Evolutionary conservation across 1,139 yeast genomes (phyloP), one percentile per base, ranked within the genome.

Genomic region (Pichia sp.): DNA sequence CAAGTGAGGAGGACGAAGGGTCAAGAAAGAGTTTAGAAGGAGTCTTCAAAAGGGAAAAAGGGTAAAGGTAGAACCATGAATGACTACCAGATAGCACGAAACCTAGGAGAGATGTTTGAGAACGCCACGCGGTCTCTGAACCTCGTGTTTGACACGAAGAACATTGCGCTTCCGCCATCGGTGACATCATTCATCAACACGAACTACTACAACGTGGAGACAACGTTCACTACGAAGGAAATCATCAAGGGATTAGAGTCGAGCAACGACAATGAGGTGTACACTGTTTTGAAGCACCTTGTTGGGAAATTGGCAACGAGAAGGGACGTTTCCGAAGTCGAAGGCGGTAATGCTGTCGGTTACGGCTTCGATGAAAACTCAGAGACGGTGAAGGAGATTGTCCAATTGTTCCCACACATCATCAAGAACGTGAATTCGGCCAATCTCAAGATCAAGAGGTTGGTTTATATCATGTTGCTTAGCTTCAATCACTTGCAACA

Each of bases 401-500:
- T 67, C 8, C 79, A 78, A 52, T 87, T 80, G 67, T 90, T 92
- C 70, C 89, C 96, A 0, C 93, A 89, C 64, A 95, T 95, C 11
- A 87, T 93, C 57, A 92, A 92, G 70, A 90, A 90, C 68, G 84
- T 92, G 47, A 87, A 92, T 3, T 84, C 93, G 13, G 67, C 81
- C 11, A 88, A 84, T 62, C 67, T 82, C 38, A 87, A 84, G 61
- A 80, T 90, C 46, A 81, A 89, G 58, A 84, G 85, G 63, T 75
- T 93, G 67, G 97, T 93, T 5, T 84, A 90, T 69, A 77, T 87
- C 0, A 90, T 90, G 64, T 72, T 93, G 52, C 74, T 85, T 34
- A 78, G 88, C 53, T 92, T 83, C 68, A 95, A 97, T 13, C 96
- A 89, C 60, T 73, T 78, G 50, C 93, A 90, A 62, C 97, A 95